Evolutionary conservation across 352 stramenopile genomes (phyloP).

Genomic region (Pythium phragmitis): DNA sequence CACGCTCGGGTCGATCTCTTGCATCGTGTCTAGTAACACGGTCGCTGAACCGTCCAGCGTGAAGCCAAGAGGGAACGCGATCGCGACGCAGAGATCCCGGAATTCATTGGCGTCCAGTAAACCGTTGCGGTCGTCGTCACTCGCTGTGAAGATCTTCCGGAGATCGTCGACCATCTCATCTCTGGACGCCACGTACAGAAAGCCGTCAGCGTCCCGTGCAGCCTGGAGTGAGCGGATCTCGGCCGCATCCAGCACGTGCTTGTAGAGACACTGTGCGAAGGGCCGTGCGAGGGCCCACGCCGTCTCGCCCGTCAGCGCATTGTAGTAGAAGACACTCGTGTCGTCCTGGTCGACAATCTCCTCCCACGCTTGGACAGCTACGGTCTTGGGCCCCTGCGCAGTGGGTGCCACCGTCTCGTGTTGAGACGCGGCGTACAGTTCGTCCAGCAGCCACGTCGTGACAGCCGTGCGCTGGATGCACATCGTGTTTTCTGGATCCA

Average conservation of each 20-base stretch:
- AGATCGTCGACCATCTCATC: conserved; percentile 50
- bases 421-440: conserved; percentile 16
- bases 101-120: conserved; percentile 54
- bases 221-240: conserved; percentile 21
- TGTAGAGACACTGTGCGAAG: conserved; percentile 39
- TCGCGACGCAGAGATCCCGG: conserved; percentile 54
- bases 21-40: conserved; percentile 39
- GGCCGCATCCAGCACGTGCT: conserved; percentile 28
- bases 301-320: conserved; percentile 50
- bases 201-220: conserved; percentile 6
- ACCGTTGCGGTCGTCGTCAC: conserved; percentile 55
- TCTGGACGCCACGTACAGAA: conserved; percentile 13
- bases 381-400: background rate
- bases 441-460: conserved; percentile 47
- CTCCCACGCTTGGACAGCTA: conserved; percentile 29
- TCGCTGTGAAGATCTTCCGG: conserved; percentile 47
- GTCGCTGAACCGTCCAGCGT: background rate
- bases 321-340: conserved; percentile 44
- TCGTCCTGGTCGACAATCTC: conserved; percentile 33
- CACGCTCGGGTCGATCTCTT: conserved; percentile 34
- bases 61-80: conserved; percentile 26
- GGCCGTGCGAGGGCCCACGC: conserved; percentile 44
- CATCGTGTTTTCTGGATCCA: conserved; percentile 68
- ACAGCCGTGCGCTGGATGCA: conserved; percentile 50
- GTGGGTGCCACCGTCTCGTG: background rate